Evolutionary conservation across 2,329 filamentous ascomycete species (phyloP).

Genomic region (Hyphodiscus sp.): DNA sequence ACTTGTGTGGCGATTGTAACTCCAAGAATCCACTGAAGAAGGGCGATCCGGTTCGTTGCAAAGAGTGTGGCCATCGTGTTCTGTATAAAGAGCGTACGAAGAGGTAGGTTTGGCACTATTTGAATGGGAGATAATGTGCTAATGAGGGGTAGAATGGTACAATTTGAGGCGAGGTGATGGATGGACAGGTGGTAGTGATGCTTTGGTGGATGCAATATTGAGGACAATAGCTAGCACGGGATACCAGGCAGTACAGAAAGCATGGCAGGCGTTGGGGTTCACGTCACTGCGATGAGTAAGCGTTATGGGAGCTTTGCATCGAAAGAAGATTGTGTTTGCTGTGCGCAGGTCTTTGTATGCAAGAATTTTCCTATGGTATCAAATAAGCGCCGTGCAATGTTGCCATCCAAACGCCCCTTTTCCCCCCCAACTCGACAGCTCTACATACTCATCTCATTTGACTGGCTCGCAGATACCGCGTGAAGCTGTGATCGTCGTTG

Average conservation of each 20-base stretch:
- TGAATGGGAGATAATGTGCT: slow-evolving; percentile 11
- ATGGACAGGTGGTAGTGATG: neutral
- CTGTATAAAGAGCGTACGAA: slow-evolving; percentile 98
- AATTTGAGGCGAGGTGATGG: slow-evolving; percentile 87
- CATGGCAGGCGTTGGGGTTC: slow-evolving; percentile 10
- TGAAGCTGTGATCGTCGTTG: slow-evolving; percentile 29
- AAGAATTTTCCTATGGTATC: slow-evolving; percentile 20
- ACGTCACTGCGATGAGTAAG: neutral
- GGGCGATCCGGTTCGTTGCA: slow-evolving; percentile 77
- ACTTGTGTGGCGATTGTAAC: slow-evolving; percentile 81
- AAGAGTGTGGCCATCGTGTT: slow-evolving; percentile 90
- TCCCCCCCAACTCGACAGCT: neutral
- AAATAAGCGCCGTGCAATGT: slow-evolving; percentile 28
- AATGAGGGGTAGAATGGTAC: slow-evolving; percentile 69
- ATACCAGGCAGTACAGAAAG: neutral
- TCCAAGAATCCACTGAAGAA: slow-evolving; percentile 68
- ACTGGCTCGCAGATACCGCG: slow-evolving; percentile 29
- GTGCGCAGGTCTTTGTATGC: neutral
- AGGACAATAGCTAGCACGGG: neutral
- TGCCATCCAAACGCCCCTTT: slow-evolving; percentile 18
- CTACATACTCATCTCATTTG: slow-evolving; percentile 26
- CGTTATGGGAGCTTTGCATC: neutral
- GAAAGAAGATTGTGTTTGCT: neutral
- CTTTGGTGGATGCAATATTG: slow-evolving; percentile 1
- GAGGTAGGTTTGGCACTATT: slow-evolving; percentile 53